Conservation (phyloP, 2,329 filamentous ascomycete genomes). For the Alternaria brassicae region DNA sequence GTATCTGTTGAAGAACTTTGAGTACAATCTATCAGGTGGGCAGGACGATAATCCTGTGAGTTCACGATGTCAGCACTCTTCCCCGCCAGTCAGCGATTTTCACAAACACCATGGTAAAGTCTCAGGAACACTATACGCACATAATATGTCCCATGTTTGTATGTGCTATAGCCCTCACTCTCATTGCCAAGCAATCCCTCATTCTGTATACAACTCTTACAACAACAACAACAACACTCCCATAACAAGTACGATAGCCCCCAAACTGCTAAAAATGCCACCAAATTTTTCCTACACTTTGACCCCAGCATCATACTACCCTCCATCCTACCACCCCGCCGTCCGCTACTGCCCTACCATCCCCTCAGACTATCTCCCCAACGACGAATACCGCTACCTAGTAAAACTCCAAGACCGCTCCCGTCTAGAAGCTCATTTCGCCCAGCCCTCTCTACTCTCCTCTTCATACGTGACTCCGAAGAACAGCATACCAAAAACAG, state of each 20-base stretch:
- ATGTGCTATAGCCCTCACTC: background rate
- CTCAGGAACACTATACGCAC: background rate
- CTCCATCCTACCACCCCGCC: background rate
- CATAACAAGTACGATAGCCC: background rate
- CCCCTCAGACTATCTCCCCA: constrained; percentile 10
- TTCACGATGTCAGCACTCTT: background rate
- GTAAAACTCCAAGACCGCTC: constrained; percentile 5
- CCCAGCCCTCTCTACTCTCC: background rate
- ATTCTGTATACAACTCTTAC: background rate
- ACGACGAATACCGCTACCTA: constrained; percentile 15
- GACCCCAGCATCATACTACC: background rate
- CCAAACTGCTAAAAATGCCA: background rate
- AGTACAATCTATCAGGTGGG: background rate
- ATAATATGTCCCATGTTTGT: background rate
- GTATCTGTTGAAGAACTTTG: background rate
- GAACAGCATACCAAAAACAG: constrained; percentile 8
- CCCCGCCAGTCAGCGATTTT: background rate
- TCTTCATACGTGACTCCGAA: background rate
- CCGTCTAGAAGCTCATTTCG: constrained; percentile 11
- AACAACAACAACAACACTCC: background rate
- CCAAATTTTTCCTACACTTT: background rate
- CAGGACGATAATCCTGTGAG: background rate
- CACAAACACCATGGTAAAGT: background rate
- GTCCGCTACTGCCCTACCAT: background rate
- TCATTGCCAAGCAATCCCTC: background rate